phyloP scores from a whole-genome alignment of 2,329 filamentous ascomycete genomes.

The Elsinoe perseae region DNA sequence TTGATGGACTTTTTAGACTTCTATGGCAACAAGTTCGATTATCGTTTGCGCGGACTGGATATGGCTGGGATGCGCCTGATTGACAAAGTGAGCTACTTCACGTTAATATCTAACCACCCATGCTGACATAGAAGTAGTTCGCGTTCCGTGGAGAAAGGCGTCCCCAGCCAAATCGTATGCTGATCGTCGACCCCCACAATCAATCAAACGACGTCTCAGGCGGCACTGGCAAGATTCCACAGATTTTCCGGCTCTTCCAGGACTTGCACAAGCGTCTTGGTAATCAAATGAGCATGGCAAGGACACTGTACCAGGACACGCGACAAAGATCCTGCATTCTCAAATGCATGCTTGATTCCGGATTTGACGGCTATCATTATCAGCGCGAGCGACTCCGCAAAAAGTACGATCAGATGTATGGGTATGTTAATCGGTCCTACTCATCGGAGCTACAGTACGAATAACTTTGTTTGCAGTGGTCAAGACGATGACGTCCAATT shows the following conservation, averaged over 20 bases:
- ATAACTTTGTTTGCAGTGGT: slow-evolving; percentile 11
- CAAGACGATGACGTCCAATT: neutral
- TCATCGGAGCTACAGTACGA: neutral
- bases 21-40: slow-evolving; percentile 77
- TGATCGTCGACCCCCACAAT: slow-evolving; percentile 89
- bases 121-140: slow-evolving; percentile 35
- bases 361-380: slow-evolving; percentile 65
- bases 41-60: slow-evolving; percentile 61
- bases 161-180: slow-evolving; percentile 59
- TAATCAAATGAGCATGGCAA: slow-evolving; percentile 35
- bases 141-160: slow-evolving; percentile 23
- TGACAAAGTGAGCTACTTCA: slow-evolving; percentile 54
- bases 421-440: slow-evolving; percentile 15
- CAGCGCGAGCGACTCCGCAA: slow-evolving; percentile 58
- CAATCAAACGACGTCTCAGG: slow-evolving; percentile 80
- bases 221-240: slow-evolving; percentile 62
- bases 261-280: slow-evolving; percentile 52
- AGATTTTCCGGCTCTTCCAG: slow-evolving; percentile 63
- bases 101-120: neutral
- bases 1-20: slow-evolving; percentile 83
- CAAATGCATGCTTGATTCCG: slow-evolving; percentile 62
- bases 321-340: slow-evolving; percentile 53
- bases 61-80: slow-evolving; percentile 68
- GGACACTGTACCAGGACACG: slow-evolving; percentile 25
- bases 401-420: slow-evolving; percentile 13